phyloP scores from a whole-genome alignment of 805 yeast genomes.

The Metschnikowia baotianmanensis region DNA sequence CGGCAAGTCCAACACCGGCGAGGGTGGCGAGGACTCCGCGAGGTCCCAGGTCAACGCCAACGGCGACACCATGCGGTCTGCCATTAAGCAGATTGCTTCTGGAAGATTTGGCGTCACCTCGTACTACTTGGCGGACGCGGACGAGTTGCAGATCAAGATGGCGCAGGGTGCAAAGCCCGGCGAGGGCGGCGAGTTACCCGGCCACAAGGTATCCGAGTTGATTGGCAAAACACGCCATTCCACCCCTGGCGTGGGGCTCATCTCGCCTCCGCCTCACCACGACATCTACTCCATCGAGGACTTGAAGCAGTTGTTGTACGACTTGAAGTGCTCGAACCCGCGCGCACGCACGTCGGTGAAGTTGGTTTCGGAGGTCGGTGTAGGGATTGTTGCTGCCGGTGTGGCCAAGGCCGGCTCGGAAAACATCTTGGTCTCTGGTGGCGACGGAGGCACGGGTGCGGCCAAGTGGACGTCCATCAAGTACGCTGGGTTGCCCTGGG shows the following conservation, averaged over 20 bases:
- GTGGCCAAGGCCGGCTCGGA: slow-evolving; percentile 99
- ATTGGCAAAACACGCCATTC: slow-evolving; percentile 97
- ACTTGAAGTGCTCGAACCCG: slow-evolving; percentile 94
- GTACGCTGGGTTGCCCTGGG: slow-evolving; percentile 99
- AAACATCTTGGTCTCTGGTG: slow-evolving; percentile 92
- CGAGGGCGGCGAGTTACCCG: slow-evolving; percentile 99
- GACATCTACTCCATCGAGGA: slow-evolving; percentile 98
- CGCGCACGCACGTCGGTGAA: slow-evolving; percentile 96
- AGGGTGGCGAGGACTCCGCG: slow-evolving; percentile 98
- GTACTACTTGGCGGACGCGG: slow-evolving; percentile 90
- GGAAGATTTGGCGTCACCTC: slow-evolving; percentile 99
- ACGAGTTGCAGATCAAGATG: slow-evolving; percentile 96
- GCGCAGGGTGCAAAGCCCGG: slow-evolving; percentile 99
- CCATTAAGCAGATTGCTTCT: slow-evolving; percentile 96
- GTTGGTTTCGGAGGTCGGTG: slow-evolving; percentile 97
- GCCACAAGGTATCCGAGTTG: slow-evolving; percentile 80
- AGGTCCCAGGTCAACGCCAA: slow-evolving; percentile 74
- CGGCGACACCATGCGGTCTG: slow-evolving; percentile 99
- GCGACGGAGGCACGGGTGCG: slow-evolving; percentile 99
- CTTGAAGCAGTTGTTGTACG: slow-evolving; percentile 93
- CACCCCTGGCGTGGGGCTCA: slow-evolving; percentile 93
- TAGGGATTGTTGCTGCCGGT: slow-evolving; percentile 98
- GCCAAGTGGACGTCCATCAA: slow-evolving; percentile 96
- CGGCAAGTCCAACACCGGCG: slow-evolving; percentile 98
- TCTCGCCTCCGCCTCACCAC: slow-evolving; percentile 98